Base-by-base conservation (phyloP, 2,329 filamentous ascomycete species). In the Chrysoporthe puriensis region DNA sequence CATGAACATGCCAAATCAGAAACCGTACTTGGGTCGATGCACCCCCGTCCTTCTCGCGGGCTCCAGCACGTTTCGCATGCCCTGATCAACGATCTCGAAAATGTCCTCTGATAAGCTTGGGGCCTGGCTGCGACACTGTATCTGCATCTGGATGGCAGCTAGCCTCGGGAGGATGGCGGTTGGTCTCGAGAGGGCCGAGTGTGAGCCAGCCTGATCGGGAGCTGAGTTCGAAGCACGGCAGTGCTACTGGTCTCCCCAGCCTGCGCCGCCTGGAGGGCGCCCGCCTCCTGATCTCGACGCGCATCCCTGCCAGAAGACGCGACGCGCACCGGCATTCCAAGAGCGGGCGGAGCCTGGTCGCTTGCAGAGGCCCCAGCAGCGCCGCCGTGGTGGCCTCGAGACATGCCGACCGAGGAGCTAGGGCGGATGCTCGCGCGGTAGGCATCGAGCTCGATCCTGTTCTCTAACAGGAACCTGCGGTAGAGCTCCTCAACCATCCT, bases 401-500 rank as follows among this genome's bases (percentile, higher is more conserved):
- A 7, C 54, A 42, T 26, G 26, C 36, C 40, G 21, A 32, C 52
- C 13, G 54, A n/a, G 21, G 11, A 21, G 21, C 2, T n/a, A 9
- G 34, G 54, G 9, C 34, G 44, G 21, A 11, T 1, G 9, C 56
- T 43, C 7, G 46, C 34, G 32, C 46, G 32, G 57, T 44, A 42
- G 21, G 43, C 18, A 36, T 61, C 18, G 43, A 67, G 46, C 26
- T 67, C 66, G n/a, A 14, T 16, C 7, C 16, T 34, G 54, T 61
- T 54, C 36, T 64, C 56, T 8, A 26, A 14, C 8, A 44, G 16
- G 3, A 67, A 64, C n/a, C 36, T 42, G 44, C 42, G 3, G 46
- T 48, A 26, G 8, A 67, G 48, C 16, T 34, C 26, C 9, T 32
- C 56, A 9, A 67, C 36, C 11, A 26, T 50, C 16, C 34, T 18